phyloP scores from a whole-genome alignment of 441 rosid genomes.

The Pelargonium fulgidum region DNA sequence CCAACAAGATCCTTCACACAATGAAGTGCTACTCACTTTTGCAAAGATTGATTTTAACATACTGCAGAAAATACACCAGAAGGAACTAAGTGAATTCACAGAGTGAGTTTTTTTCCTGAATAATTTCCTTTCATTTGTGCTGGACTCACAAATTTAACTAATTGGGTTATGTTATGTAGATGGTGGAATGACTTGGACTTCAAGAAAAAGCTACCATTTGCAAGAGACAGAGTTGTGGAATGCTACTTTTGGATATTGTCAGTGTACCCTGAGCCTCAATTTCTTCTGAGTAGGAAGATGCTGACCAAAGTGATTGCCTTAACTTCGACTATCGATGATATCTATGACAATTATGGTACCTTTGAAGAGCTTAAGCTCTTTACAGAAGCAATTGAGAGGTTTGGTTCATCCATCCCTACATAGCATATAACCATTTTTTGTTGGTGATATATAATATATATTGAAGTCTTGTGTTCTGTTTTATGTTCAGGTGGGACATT shows the following conservation, averaged over 20 bases:
- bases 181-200: conserved; percentile 34
- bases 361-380: conserved; percentile 32
- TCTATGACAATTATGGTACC: conserved; percentile 41
- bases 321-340: conserved; percentile 38
- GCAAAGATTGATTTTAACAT: conserved; percentile 28
- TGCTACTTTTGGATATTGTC: conserved; percentile 42
- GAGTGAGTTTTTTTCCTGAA: background rate
- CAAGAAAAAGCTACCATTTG: conserved; percentile 27
- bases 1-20: conserved; percentile 2
- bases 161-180: conserved; percentile 18
- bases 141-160: too few species aligned
- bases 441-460: background rate
- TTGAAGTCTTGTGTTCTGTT: too few species aligned
- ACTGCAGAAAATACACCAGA: conserved; percentile 22
- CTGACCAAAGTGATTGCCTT: conserved; percentile 27
- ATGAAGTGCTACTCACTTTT: conserved; percentile 11
- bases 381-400: conserved; percentile 31
- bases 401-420: too few species aligned
- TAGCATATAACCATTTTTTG: too few species aligned
- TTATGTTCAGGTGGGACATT: conserved; percentile 3
- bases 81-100: conserved; percentile 18
- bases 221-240: conserved; percentile 40
- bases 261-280: conserved; percentile 35
- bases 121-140: too few species aligned
- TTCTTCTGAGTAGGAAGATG: conserved; percentile 23